These are phyloP conservation scores for Cryptococcus sp. DNA, from an alignment of 1,284 basidiomycete genomes.

Conservation along the genomic window DNA sequence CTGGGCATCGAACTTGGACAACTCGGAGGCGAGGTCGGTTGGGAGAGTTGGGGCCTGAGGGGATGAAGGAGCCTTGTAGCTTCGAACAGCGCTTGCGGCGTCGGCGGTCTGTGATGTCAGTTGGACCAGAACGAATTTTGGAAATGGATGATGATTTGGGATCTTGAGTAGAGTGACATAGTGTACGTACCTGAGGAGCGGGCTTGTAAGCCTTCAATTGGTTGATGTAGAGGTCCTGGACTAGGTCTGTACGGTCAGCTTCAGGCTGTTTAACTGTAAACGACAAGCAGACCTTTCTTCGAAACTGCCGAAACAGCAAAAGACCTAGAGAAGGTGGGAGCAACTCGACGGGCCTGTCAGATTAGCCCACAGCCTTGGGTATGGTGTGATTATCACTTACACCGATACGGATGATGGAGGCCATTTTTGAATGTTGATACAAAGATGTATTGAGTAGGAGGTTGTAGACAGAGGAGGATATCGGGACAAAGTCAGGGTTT, in stretches of 20 bases:
- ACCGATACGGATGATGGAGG: conserved; percentile 40
- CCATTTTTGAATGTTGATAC: conserved; percentile 30
- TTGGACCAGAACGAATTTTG: conserved; percentile 2
- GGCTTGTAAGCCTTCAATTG: conserved; percentile 88
- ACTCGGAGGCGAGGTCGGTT: conserved; percentile 72
- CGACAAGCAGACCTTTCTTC: conserved; percentile 65
- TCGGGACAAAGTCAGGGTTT: too few relatives aligned
- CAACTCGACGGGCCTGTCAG: conserved; percentile 29
- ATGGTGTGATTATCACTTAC: conserved; percentile 18
- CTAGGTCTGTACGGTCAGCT: conserved; percentile 60
- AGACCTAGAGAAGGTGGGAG: conserved; percentile 41
- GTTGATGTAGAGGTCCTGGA: conserved; percentile 86
- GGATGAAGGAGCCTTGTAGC: conserved; percentile 62
- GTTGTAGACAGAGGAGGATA: too few relatives aligned
- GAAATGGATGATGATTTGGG: conserved; percentile 1
- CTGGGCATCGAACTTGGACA: conserved; percentile 70
- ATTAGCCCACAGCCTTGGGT: conserved; percentile 4
- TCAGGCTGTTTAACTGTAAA: not conserved
- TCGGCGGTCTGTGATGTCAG: conserved; percentile 61
- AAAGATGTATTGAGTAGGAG: too few relatives aligned
- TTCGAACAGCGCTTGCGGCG: conserved; percentile 72
- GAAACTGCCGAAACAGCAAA: conserved; percentile 63
- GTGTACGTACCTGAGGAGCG: conserved; percentile 45
- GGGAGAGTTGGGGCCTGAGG: conserved; percentile 69
- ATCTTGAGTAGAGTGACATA: conserved; percentile 8